Conservation (phyloP, 2,329 filamentous ascomycete genomes). For the Grosmannia clavigera region DNA sequence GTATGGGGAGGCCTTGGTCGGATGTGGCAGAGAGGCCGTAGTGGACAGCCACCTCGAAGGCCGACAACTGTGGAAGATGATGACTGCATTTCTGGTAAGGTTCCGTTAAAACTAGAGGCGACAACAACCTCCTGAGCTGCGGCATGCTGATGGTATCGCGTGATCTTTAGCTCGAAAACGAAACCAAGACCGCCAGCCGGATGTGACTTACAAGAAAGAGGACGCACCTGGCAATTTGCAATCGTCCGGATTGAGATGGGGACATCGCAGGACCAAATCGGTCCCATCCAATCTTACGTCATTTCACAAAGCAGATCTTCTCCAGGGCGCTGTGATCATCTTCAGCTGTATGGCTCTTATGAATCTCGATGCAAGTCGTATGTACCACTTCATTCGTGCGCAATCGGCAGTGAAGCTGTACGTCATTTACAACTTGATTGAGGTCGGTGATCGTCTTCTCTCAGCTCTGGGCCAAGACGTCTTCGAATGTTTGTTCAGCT, state of each 20-base stretch:
- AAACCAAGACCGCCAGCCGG: neutral
- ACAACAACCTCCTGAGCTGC: neutral
- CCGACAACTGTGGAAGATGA: neutral
- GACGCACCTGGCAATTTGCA: neutral
- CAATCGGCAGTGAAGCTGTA: slow-evolving; percentile 97
- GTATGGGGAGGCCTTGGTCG: slow-evolving; percentile 70
- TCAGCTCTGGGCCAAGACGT: slow-evolving; percentile 92
- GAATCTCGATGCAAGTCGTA: slow-evolving; percentile 85
- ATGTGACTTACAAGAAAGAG: neutral
- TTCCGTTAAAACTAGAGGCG: neutral
- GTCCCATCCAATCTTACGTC: slow-evolving; percentile 73
- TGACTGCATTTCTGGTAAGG: neutral
- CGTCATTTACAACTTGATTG: slow-evolving; percentile 95
- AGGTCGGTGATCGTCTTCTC: slow-evolving; percentile 80
- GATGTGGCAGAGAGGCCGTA: slow-evolving; percentile 56
- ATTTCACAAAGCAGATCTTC: slow-evolving; percentile 87
- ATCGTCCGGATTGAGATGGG: too few species aligned
- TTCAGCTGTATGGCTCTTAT: slow-evolving; percentile 76
- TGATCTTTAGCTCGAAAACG: neutral
- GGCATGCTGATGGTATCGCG: neutral
- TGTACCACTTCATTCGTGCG: slow-evolving; percentile 95
- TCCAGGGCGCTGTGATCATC: slow-evolving; percentile 82
- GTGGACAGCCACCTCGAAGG: slow-evolving; percentile 22
- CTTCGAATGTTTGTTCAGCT: slow-evolving; percentile 86
- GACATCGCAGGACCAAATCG: slow-evolving; percentile 59